Evolutionary conservation across 371 early-diverging fungal species (phyloP), one percentile per base, ranked within the genome.

Genomic region (Lichtheimia ramosa): DNA sequence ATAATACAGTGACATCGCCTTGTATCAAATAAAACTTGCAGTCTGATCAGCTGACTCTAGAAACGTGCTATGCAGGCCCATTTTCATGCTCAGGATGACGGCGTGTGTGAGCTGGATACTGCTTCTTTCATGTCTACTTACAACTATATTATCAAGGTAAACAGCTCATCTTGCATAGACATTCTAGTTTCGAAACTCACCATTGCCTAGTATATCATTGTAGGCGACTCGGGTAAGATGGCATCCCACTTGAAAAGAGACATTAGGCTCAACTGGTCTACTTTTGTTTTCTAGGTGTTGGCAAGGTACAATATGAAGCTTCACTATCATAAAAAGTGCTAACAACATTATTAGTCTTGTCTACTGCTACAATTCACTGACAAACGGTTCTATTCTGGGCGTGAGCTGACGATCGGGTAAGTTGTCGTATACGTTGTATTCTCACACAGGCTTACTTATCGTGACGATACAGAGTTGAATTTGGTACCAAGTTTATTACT

Each of bases 321-420:
- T 3, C 5, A 43, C 24, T 12, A 20, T 7, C 20, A 21, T 15
- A 51, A 62, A 15, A 42, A 43, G 10, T 25, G 25, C 3, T 14
- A 16, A 41, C 21, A 18, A 5, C 21, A 15, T 28, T 34, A n/a
- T 54, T 65, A 92, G 92, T 90, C 90, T 14, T 92, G 92, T 63
- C 71, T 92, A 50, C 76, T 92, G 51, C 70, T 92, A 56, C 92
- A 91, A 73, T 92, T 91, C 61, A 91, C 92, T 25, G 93, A 92
- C 65, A 86, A 88, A 74, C 85, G 90, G 21, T 92, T 92, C 64
- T 84, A 87, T 67, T 87, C 90, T 18, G 89, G 89, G 43, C 93
- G 91, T 66, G 93, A 92, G 62, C 74, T 92, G 64, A 92, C 93
- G n/a, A 92, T 92, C 67, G 93, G 92, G 82, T 86, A 82, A 28